phyloP scores from a whole-genome alignment of 495 filamentous ascomycete genomes.

The Neurospora terricola region DNA sequence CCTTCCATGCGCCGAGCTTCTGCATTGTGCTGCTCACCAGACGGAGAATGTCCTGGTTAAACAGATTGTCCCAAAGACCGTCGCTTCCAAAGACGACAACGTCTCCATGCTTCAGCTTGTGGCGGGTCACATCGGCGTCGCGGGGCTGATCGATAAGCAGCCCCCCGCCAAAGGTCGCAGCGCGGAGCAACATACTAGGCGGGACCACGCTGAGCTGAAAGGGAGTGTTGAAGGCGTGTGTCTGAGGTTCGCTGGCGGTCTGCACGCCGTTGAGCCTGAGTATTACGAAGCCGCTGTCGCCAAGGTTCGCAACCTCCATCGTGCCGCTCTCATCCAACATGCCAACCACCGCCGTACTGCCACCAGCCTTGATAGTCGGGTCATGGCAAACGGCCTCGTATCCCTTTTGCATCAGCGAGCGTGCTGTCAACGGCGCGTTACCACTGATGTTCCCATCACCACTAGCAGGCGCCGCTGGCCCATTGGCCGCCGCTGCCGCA shows the following conservation, averaged over 20 bases:
- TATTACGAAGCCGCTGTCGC: constrained; percentile 91
- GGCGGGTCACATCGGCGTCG: constrained; percentile 70
- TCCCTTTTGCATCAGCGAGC: constrained; percentile 65
- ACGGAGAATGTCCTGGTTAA: constrained; percentile 72
- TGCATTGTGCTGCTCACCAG: constrained; percentile 70
- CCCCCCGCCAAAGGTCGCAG: constrained; percentile 69
- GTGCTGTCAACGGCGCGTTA: constrained; percentile 40
- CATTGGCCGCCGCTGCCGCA: background rate
- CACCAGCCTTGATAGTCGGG: constrained; percentile 62
- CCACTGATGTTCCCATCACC: background rate
- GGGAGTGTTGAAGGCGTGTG: constrained; percentile 94
- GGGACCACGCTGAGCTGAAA: constrained; percentile 90
- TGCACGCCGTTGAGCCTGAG: constrained; percentile 75
- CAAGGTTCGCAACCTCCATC: constrained; percentile 86
- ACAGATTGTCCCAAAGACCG: constrained; percentile 96
- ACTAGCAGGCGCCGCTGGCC: constrained; percentile 11
- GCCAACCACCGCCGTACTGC: constrained; percentile 82
- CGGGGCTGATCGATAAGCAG: constrained; percentile 70
- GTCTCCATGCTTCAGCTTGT: constrained; percentile 77
- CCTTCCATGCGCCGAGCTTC: constrained; percentile 61
- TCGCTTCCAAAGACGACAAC: constrained; percentile 87
- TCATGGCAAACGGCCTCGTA: constrained; percentile 75
- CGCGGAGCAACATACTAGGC: constrained; percentile 61
- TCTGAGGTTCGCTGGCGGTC: constrained; percentile 74
- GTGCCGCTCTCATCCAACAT: constrained; percentile 57